Conservation (phyloP, 257 asterid species). For the Agastache rugosa region DNA sequence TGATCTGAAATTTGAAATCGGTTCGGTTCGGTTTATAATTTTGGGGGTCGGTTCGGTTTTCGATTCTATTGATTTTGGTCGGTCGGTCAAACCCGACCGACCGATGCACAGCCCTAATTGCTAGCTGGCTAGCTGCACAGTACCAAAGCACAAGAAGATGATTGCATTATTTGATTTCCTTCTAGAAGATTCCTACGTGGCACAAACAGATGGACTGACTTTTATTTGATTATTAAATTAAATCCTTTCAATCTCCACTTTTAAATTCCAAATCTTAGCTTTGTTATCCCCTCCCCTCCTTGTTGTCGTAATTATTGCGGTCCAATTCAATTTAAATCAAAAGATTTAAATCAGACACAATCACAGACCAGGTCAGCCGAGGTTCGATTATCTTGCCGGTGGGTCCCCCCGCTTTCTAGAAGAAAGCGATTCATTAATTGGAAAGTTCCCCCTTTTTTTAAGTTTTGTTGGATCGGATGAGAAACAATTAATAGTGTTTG, state of each 20-base stretch:
- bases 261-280: neutral
- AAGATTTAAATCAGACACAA: neutral
- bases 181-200: slow-evolving; percentile 19
- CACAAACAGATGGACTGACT: neutral
- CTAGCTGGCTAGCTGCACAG: too few species aligned
- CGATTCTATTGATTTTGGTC: too few species aligned
- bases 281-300: neutral
- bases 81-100: too few species aligned
- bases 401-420: neutral
- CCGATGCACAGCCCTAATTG: too few species aligned
- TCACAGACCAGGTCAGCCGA: neutral
- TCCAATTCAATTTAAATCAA: neutral
- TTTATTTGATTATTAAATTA: too few species aligned
- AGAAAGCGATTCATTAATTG: neutral
- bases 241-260: too few species aligned
- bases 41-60: too few species aligned
- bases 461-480: too few species aligned
- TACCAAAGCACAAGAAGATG: neutral
- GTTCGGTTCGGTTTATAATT: too few species aligned
- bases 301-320: neutral
- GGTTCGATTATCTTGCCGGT: neutral
- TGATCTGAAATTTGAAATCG: too few species aligned
- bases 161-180: slow-evolving; percentile 6
- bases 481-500: too few species aligned
- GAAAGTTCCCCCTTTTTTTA: neutral